These are phyloP conservation scores for Trypethelium eluteriae DNA, from an alignment of 495 filamentous ascomycete species.

Conservation along the genomic window DNA sequence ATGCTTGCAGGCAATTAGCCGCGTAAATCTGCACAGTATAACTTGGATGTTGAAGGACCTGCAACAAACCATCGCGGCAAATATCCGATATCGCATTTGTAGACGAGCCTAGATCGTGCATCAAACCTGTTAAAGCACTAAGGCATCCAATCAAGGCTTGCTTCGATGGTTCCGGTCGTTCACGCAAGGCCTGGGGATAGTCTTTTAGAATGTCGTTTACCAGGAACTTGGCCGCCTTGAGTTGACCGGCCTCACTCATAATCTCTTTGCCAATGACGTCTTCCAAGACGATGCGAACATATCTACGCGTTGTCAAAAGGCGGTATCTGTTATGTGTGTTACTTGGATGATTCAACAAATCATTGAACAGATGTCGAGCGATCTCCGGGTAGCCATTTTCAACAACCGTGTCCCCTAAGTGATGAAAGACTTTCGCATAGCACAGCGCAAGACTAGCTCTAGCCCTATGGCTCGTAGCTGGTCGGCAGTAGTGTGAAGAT, in stretches of 20 bases:
- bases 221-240: constrained; percentile 69
- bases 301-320: constrained; percentile 74
- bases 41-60: constrained; percentile 88
- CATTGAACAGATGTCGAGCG: constrained; percentile 67
- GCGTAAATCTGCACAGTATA: constrained; percentile 91
- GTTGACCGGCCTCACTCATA: constrained; percentile 79
- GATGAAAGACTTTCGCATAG: constrained; percentile 70
- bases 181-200: constrained; percentile 86
- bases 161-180: constrained; percentile 83
- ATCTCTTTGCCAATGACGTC: constrained; percentile 74
- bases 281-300: constrained; percentile 75
- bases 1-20: constrained; percentile 73
- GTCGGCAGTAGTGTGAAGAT: constrained; percentile 71
- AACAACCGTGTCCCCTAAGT: constrained; percentile 65
- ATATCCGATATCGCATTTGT: constrained; percentile 65
- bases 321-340: constrained; percentile 83
- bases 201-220: constrained; percentile 89
- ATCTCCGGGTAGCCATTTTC: constrained; percentile 75
- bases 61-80: constrained; percentile 79
- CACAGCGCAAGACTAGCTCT: constrained; percentile 80
- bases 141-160: constrained; percentile 71
- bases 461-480: constrained; percentile 69
- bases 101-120: constrained; percentile 73
- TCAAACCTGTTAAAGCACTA: constrained; percentile 70
- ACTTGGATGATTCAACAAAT: constrained; percentile 67